Evolutionary conservation across 2,329 filamentous ascomycete species (phyloP).

Genomic region (Sporothrix brasiliensis): DNA sequence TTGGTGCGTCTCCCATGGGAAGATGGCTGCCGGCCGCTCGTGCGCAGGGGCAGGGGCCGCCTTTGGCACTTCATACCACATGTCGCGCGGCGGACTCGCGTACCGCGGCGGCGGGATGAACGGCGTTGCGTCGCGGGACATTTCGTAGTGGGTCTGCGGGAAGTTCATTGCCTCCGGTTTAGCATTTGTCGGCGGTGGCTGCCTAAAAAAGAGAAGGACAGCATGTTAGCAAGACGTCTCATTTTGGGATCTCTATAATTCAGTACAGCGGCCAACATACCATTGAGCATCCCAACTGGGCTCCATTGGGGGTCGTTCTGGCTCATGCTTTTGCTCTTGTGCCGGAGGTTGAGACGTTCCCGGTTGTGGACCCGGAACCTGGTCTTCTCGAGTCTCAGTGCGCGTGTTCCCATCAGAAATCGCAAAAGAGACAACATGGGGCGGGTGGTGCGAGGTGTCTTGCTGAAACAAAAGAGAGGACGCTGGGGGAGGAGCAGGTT

Average conservation of each 20-base stretch:
- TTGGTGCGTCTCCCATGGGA: conserved; percentile 83
- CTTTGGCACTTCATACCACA: conserved; percentile 84
- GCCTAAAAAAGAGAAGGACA: conserved; percentile 47
- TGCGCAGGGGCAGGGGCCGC: conserved; percentile 57
- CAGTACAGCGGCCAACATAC: conserved; percentile 43
- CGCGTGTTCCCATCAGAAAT: conserved; percentile 49
- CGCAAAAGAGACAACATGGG: conserved; percentile 43
- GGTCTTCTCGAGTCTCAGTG: conserved; percentile 53
- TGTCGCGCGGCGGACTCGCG: conserved; percentile 79
- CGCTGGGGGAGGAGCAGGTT: conserved; percentile 18
- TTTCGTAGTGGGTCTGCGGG: conserved; percentile 75
- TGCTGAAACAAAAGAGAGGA: conserved; percentile 26
- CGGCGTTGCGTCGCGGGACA: conserved; percentile 73
- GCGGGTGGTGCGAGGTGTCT: conserved; percentile 37
- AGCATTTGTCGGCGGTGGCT: conserved; percentile 66
- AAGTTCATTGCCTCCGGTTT: conserved; percentile 86
- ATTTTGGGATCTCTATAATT: background rate
- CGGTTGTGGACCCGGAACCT: conserved; percentile 41
- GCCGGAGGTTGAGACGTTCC: conserved; percentile 46
- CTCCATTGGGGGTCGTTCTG: conserved; percentile 40
- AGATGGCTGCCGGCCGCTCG: conserved; percentile 69
- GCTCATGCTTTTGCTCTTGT: conserved; percentile 43
- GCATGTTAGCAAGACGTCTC: conserved; percentile 34
- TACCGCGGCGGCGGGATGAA: conserved; percentile 79
- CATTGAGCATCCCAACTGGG: conserved; percentile 58